Evolutionary conservation across 352 stramenopile genomes (phyloP), one percentile per base, ranked within the genome.

Genomic region (Thalassiosira pacifica): DNA sequence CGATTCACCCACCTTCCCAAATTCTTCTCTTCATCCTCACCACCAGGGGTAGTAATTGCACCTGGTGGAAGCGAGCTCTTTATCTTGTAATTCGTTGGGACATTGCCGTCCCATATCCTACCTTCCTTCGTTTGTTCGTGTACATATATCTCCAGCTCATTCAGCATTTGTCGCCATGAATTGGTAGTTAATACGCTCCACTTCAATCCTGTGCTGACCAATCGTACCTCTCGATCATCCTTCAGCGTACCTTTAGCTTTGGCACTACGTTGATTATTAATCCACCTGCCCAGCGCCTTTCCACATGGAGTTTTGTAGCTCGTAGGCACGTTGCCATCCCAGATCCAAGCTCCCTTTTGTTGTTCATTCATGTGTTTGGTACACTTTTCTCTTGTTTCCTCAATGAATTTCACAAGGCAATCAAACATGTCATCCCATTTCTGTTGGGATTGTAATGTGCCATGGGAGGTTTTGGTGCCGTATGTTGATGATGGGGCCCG

Each of bases 371-470:
- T 64, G 18, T 77, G 82, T 60, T 79, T 76, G 5, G 79, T 93
- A 79, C 85, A 76, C 81, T 93, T 79, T 19, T 67, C 29, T 34
- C 83, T 81, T 45, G 82, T 85, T 55, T 95, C 85, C 60, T 91
- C 66, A 71, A 94, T 87, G 48, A 93, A 95, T 79, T 92, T 76
- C 19, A 93, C 48, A 5, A 95, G 71, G 61, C 83, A 92, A 19
- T 92, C 82, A 75, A 93, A 93, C 91, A 94, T 95, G 37, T 87
- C 89, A 65, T 95, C 91, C 91, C 91, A 95, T 70, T 94, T 94
- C 85, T 93, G 90, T 75, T 85, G 89, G 19, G 88, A 87, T 76
- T 91, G 86, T 37, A 84, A 81, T 42, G 86, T 87, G 18, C 70
- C 68, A 31, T n/a, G n/a, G n/a, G n/a, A n/a, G n/a, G 83, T 55